A percentile compares a stretch with the other conserved stretches of the same genome.
phyloP scores from a whole-genome alignment of 768 basidiomycete species.

The Phaffia australis region DNA sequence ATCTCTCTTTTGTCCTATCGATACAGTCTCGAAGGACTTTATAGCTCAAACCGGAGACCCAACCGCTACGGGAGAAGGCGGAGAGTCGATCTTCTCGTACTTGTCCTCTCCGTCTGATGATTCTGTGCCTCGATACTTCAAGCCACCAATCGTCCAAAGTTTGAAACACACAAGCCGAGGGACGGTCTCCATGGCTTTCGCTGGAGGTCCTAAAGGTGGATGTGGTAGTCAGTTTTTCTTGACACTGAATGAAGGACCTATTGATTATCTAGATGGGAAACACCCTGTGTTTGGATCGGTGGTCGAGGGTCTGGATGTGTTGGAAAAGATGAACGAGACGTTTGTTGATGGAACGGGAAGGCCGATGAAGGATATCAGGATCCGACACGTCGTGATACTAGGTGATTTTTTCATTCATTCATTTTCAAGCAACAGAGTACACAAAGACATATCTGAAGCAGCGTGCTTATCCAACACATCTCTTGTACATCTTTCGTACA shows the following conservation, averaged over 20 bases:
- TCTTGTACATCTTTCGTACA: not conserved
- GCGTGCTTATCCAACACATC: not conserved
- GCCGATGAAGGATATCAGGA: slow-evolving; percentile 86
- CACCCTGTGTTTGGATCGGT: slow-evolving; percentile 93
- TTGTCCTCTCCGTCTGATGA: slow-evolving; percentile 38
- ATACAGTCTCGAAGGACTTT: slow-evolving; percentile 86
- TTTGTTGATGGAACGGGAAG: slow-evolving; percentile 78
- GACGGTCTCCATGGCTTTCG: slow-evolving; percentile 95
- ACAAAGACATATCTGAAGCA: too few relatives aligned
- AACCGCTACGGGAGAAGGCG: slow-evolving; percentile 84
- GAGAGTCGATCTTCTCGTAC: slow-evolving; percentile 76
- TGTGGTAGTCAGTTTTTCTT: slow-evolving; percentile 96
- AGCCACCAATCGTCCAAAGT: slow-evolving; percentile 42
- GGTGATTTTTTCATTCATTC: slow-evolving; percentile 45
- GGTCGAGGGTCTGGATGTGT: slow-evolving; percentile 81
- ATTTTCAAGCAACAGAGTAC: not conserved
- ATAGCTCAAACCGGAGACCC: slow-evolving; percentile 95
- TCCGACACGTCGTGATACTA: slow-evolving; percentile 88
- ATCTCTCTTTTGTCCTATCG: not conserved
- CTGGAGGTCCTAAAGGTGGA: slow-evolving; percentile 60
- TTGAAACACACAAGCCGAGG: slow-evolving; percentile 77
- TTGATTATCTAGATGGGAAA: slow-evolving; percentile 89
- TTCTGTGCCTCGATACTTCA: slow-evolving; percentile 61
- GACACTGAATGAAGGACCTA: slow-evolving; percentile 66
- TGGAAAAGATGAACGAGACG: slow-evolving; percentile 86